Evolutionary conservation across 139 green algal genomes (phyloP).

Genomic region (Closterium sp.): DNA sequence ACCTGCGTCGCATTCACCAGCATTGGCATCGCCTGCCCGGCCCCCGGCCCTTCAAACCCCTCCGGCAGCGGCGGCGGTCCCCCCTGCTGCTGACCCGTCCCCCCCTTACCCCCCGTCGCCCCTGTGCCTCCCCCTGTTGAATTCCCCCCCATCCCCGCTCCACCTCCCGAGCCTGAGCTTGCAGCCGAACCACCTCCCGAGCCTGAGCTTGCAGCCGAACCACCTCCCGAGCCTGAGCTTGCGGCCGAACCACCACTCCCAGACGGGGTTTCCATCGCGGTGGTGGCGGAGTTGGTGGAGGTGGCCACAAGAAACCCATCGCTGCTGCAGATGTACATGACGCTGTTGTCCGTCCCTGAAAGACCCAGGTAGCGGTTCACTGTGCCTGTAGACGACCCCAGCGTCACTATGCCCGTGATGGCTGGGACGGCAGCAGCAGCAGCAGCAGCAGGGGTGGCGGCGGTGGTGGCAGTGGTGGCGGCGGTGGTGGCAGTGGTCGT

Average conservation of each 20-base stretch:
- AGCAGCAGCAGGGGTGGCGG: no score
- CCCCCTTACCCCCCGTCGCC: no score
- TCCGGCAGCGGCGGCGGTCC: neutral
- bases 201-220: no score
- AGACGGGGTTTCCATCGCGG: neutral
- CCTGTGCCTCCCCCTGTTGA: no score
- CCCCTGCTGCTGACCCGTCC: no score
- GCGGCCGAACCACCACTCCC: no score
- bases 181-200: no score
- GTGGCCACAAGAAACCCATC: neutral
- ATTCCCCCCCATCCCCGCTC: no score
- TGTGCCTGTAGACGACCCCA: neutral
- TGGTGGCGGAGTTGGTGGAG: neutral
- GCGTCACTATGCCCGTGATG: neutral
- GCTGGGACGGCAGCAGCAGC: neutral
- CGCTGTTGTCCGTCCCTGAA: neutral
- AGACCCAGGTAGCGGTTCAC: neutral
- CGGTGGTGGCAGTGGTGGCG: no score
- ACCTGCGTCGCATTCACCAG: conserved; percentile 9
- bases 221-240: no score
- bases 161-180: no score
- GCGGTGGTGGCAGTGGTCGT: no score
- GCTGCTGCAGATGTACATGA: neutral
- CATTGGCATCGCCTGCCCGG: neutral
- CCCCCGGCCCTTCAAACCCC: neutral